Percentiles rank a stretch among this genome's conserved stretches.
Evolutionary conservation across 345 rosid genomes (phyloP).

Genomic region (Populus pruinosa): DNA sequence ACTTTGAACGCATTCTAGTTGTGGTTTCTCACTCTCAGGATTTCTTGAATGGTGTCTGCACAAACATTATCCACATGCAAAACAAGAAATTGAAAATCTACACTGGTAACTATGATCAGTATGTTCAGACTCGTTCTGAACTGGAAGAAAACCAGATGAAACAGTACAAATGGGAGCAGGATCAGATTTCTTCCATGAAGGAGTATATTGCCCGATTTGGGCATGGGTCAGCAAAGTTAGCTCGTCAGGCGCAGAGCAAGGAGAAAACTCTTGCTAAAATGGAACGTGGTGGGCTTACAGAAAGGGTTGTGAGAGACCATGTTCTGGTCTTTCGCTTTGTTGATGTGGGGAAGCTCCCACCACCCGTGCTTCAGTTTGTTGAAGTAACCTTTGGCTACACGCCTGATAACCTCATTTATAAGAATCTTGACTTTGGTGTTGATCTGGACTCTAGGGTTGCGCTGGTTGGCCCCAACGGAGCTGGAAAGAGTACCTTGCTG

Average conservation of each 20-base stretch:
- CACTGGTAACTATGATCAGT: conserved; percentile 93
- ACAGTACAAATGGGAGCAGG: conserved; percentile 99
- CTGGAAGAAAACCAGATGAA: conserved; percentile 99
- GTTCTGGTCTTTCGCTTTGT: conserved; percentile 82
- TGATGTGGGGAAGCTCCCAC: conserved; percentile 97
- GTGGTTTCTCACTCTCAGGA: conserved; percentile 97
- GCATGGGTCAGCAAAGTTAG: conserved; percentile 97
- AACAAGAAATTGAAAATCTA: conserved; percentile 71
- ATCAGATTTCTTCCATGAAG: conserved; percentile 95
- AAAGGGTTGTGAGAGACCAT: conserved; percentile 69
- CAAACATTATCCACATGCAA: conserved; percentile 98
- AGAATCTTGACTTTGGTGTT: conserved; percentile 85
- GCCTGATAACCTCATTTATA: conserved; percentile 76
- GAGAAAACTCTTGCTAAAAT: conserved; percentile 97
- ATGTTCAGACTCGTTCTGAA: conserved; percentile 89
- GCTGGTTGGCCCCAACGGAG: conserved; percentile 95
- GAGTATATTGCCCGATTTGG: conserved; percentile 99
- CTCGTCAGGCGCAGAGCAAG: conserved; percentile 99
- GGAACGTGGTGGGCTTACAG: conserved; percentile 99
- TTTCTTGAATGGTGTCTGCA: conserved; percentile 93
- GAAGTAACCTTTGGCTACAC: conserved; percentile 93
- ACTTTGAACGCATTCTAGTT: conserved; percentile 85
- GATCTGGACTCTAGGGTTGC: conserved; percentile 96
- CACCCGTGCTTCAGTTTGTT: conserved; percentile 96
- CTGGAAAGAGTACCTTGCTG: conserved; percentile 95